These are phyloP conservation scores for Kwoniella europaea DNA, from an alignment of 768 basidiomycete species.

Conservation along the genomic window DNA sequence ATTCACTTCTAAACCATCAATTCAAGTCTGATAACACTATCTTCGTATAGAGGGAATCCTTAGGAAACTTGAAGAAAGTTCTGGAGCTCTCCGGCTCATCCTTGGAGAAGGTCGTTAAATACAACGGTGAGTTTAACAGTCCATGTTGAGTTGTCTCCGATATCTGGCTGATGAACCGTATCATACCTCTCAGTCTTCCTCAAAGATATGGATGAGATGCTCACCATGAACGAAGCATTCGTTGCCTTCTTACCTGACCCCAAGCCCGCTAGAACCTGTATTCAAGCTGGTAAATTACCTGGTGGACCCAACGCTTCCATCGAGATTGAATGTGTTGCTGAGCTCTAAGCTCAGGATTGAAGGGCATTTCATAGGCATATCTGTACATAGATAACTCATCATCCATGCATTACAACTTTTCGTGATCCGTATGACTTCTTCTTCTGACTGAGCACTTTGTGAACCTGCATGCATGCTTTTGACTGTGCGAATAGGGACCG, in stretches of 20 bases:
- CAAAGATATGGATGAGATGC: constrained; percentile 41
- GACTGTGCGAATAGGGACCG: too few relatives aligned
- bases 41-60: constrained; percentile 4
- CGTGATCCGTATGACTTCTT: not conserved
- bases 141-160: not conserved
- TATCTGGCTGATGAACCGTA: constrained; percentile 1
- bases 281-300: constrained; percentile 24
- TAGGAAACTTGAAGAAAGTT: constrained; percentile 41
- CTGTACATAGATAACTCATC: not conserved
- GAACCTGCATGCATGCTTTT: too few relatives aligned
- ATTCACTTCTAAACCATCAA: too few relatives aligned
- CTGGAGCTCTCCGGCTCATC: constrained; percentile 44
- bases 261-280: constrained; percentile 26
- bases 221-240: constrained; percentile 45
- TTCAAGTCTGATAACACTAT: too few relatives aligned
- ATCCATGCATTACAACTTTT: not conserved
- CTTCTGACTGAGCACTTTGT: too few relatives aligned
- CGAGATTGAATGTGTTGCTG: constrained; percentile 31
- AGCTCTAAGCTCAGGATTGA: constrained; percentile 8
- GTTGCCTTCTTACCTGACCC: constrained; percentile 25
- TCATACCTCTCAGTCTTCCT: constrained; percentile 23
- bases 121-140: constrained; percentile 19
- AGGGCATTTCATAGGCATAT: not conserved
- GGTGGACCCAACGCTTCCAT: constrained; percentile 17
- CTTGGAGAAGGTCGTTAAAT: constrained; percentile 37